Conservation (phyloP, 2,329 filamentous ascomycete species). For the Colletotrichum sp. region DNA sequence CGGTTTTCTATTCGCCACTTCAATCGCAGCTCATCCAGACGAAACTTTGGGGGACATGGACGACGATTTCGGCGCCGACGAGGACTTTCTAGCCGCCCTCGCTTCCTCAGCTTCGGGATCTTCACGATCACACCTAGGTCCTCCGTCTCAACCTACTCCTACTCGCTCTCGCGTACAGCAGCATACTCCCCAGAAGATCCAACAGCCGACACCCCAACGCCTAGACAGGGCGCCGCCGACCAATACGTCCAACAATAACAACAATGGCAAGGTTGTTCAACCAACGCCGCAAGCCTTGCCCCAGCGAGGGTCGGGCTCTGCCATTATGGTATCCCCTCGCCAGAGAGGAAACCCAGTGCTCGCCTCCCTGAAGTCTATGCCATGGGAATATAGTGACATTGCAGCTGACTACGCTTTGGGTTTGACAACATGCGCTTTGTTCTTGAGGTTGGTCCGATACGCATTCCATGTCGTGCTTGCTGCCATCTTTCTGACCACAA, state of each 20-base stretch:
- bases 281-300: slow-evolving; percentile 88
- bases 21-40: neutral
- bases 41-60: slow-evolving; percentile 38
- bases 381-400: slow-evolving; percentile 99
- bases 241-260: slow-evolving; percentile 35
- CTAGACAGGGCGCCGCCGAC: slow-evolving; percentile 56
- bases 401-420: slow-evolving; percentile 92
- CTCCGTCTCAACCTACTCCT: slow-evolving; percentile 25
- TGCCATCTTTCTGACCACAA: neutral
- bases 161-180: slow-evolving; percentile 38
- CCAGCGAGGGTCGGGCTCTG: slow-evolving; percentile 67
- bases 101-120: slow-evolving; percentile 49
- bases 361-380: slow-evolving; percentile 77
- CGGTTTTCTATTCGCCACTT: neutral
- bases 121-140: slow-evolving; percentile 22
- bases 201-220: slow-evolving; percentile 58
- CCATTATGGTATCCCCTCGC: slow-evolving; percentile 87
- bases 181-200: slow-evolving; percentile 38
- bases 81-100: slow-evolving; percentile 60
- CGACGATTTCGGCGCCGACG: slow-evolving; percentile 63
- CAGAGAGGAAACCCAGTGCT: slow-evolving; percentile 96
- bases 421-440: slow-evolving; percentile 85
- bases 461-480: neutral
- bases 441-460: slow-evolving; percentile 63
- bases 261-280: slow-evolving; percentile 71